A percentile compares a stretch with the other conserved stretches of the same genome.
Evolutionary conservation across 2,329 filamentous ascomycete species (phyloP).

Genomic region (Tothia fuscella): DNA sequence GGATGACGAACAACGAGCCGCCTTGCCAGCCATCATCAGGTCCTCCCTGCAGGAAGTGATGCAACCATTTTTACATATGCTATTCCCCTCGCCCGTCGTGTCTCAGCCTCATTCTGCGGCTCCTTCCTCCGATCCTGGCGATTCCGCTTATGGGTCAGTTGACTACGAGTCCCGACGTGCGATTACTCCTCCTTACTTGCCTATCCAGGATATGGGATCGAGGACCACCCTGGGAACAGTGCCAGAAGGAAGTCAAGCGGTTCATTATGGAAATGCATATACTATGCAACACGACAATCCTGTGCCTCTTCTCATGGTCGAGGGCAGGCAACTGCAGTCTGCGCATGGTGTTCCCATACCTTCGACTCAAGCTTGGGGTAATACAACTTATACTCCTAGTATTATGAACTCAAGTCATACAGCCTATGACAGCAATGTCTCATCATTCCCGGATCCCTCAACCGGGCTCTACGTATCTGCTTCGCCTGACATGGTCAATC

Average conservation of each 20-base stretch:
- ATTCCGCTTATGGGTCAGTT: constrained; percentile 6
- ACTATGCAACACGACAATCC: background rate
- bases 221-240: background rate
- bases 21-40: constrained; percentile 7
- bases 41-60: constrained; percentile 6
- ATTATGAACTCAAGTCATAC: no score
- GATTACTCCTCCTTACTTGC: background rate
- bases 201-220: background rate
- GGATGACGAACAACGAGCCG: constrained; percentile 6
- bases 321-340: background rate
- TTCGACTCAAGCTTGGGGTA: no score
- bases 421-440: no score
- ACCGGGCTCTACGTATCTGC: no score
- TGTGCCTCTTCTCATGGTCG: background rate
- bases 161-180: background rate
- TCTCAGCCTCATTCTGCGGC: constrained; percentile 1
- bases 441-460: no score
- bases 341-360: no score
- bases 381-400: no score
- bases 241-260: background rate
- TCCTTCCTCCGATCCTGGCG: constrained; percentile 8
- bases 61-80: constrained; percentile 8
- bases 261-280: background rate
- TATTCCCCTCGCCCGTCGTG: background rate
- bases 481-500: no score